phyloP scores from a whole-genome alignment of 768 basidiomycete species.

The Rhodotorula paludigena region DNA sequence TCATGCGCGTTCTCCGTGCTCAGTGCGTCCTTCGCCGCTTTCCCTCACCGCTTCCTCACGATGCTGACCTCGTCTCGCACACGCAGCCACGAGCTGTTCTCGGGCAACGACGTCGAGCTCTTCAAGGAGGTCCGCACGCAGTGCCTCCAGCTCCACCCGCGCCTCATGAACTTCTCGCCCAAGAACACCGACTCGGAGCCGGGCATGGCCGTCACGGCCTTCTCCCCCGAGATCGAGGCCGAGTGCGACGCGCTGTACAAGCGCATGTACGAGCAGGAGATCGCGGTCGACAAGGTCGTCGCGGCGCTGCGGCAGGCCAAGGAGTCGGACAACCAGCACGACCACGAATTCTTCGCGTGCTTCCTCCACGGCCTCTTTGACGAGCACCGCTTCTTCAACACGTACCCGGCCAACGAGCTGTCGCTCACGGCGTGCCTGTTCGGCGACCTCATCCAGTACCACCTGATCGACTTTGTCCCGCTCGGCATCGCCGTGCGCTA shows the following conservation, averaged over 20 bases:
- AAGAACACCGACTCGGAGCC: slow-evolving; percentile 70
- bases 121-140: slow-evolving; percentile 87
- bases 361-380: slow-evolving; percentile 99
- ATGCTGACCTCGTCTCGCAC: slow-evolving; percentile 1
- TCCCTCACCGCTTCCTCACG: neutral
- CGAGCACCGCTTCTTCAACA: slow-evolving; percentile 99
- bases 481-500: slow-evolving; percentile 95
- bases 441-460: slow-evolving; percentile 88
- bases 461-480: slow-evolving; percentile 87
- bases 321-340: slow-evolving; percentile 70
- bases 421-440: slow-evolving; percentile 94
- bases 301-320: slow-evolving; percentile 78
- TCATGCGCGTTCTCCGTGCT: slow-evolving; percentile 79
- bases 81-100: slow-evolving; percentile 65
- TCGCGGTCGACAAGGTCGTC: slow-evolving; percentile 90
- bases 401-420: slow-evolving; percentile 86
- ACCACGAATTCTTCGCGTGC: slow-evolving; percentile 97
- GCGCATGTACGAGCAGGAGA: slow-evolving; percentile 94
- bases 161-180: slow-evolving; percentile 87
- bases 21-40: slow-evolving; percentile 54
- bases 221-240: slow-evolving; percentile 78
- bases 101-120: slow-evolving; percentile 71
- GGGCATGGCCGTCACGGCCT: slow-evolving; percentile 80
- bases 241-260: slow-evolving; percentile 96
- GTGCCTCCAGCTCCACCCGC: slow-evolving; percentile 90